A percentile compares a stretch with the other conserved stretches of the same genome.
These are phyloP conservation scores for Rhodofomes roseus DNA, from an alignment of 1,284 basidiomycete genomes.

Conservation along the genomic window DNA sequence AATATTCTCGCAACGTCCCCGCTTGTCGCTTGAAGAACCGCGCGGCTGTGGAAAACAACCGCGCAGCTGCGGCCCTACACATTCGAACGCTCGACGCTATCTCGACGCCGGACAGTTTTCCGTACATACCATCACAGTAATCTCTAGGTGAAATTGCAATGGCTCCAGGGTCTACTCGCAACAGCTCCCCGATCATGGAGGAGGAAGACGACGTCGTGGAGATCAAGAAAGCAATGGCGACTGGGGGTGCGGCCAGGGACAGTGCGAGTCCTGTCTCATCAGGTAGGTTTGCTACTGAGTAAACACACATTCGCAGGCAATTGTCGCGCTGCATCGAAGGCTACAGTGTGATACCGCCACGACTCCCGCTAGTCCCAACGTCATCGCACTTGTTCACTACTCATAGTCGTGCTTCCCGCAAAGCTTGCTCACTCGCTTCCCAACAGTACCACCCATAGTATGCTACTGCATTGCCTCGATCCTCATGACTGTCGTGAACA, in stretches of 20 bases:
- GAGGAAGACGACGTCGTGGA: constrained; percentile 52
- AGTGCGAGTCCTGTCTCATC: constrained; percentile 33
- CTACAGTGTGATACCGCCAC: no score
- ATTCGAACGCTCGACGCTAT: neutral
- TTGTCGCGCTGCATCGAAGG: no score
- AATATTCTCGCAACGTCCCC: neutral
- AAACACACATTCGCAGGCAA: no score
- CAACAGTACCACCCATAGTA: constrained; percentile 71
- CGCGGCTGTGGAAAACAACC: neutral
- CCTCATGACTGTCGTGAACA: constrained; percentile 97
- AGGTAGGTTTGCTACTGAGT: constrained; percentile 27
- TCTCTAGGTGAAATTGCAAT: neutral
- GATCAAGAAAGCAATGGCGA: constrained; percentile 59
- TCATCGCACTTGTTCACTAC: neutral
- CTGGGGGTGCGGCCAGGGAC: constrained; percentile 36
- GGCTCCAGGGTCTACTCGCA: neutral
- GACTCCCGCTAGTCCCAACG: no score
- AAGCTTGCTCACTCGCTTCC: neutral
- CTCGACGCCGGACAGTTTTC: neutral
- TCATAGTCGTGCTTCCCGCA: neutral
- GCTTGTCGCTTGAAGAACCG: neutral
- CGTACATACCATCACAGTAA: neutral
- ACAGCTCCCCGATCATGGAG: constrained; percentile 6
- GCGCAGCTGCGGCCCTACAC: neutral
- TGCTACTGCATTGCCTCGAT: constrained; percentile 95